These are phyloP conservation scores for Fusarium sp. DNA, from an alignment of 2,329 filamentous ascomycete species.

Conservation along the genomic window DNA sequence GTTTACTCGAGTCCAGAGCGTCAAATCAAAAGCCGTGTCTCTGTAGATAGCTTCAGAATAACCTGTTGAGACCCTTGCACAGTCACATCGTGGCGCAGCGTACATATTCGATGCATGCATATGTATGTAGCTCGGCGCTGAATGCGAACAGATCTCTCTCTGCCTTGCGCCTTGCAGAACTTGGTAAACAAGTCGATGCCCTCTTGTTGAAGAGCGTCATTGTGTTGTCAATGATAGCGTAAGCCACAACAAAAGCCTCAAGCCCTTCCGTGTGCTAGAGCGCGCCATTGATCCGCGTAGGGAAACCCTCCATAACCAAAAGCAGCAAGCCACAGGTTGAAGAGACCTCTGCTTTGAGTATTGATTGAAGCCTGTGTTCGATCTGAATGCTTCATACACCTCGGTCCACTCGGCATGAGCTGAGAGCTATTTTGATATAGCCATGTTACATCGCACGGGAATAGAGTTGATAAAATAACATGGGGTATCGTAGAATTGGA, in stretches of 20 bases:
- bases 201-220: conserved; percentile 6
- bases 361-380: neutral
- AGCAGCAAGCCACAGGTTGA: conserved; percentile 15
- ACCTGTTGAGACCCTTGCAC: conserved; percentile 25
- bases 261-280: conserved; percentile 29
- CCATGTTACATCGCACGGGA: conserved; percentile 24
- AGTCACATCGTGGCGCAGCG: conserved; percentile 23
- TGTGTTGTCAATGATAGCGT: conserved; percentile 20
- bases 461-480: conserved; percentile 25
- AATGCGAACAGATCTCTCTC: conserved; percentile 18
- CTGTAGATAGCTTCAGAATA: conserved; percentile 4
- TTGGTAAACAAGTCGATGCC: neutral
- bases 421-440: conserved; percentile 11
- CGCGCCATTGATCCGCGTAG: conserved; percentile 18
- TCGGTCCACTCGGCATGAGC: conserved; percentile 4
- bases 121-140: neutral
- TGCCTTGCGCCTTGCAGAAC: conserved; percentile 12
- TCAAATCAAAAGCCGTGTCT: conserved; percentile 15
- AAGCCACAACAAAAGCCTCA: conserved; percentile 10
- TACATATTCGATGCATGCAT: conserved; percentile 27
- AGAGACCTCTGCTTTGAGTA: neutral
- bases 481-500: conserved; percentile 1
- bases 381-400: neutral
- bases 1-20: conserved; percentile 10
- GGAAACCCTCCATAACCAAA: conserved; percentile 10